Base-by-base conservation (phyloP, 176 grass and related monocot genomes). In the Aegilops umbellulata region DNA sequence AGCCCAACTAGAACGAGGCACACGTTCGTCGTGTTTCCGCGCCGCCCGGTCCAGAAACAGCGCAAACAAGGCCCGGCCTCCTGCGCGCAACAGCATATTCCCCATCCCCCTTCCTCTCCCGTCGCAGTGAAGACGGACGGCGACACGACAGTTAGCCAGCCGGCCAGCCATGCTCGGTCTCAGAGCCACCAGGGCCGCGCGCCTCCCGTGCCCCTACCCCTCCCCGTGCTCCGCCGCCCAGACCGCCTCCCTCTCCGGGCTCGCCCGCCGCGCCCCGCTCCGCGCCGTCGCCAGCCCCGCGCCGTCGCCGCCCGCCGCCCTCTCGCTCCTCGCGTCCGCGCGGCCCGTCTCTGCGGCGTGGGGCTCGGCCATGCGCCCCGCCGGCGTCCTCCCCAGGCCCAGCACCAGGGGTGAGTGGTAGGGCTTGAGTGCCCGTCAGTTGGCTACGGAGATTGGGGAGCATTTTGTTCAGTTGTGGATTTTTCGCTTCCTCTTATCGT, bases 361-460 rank as follows among this genome's bases (percentile, higher is more conserved):
- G 80, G 8, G 60, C 26, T 60, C 20, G 35, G 32, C 72, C 80
- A 76, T 88, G 84, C 75, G 32, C 22, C 25, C 80, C 26, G 41
- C 26, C 53, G 74, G 25, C 8, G 39, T 25, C 64, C 63, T 31
- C 11, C 17, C 67, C 69, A 60, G 84, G 87, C 69, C 84, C 14
- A 67, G 53, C 31, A 87, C 89, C 31, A 87, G 84, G 83, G 92
- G 90, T 94, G 69, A 78, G 85, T 72, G 19, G 17, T n/a, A 24
- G n/a, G 69, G 6, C n/a, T 6, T 1, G 42, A 1, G 42, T 75
- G 72, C 19, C 44, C 26, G 72, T 20, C 64, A 16, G 22, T 72
- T 66, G 0, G 58, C 38, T 12, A 8, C 11, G 34, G 24, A 17
- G 80, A 78, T 61, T 16, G 32, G 42, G 25, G 46, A 24, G 1